Evolutionary conservation across 495 filamentous ascomycete genomes (phyloP), one percentile per base, ranked within the genome.

Genomic region (Thermothielavioides terrestris): DNA sequence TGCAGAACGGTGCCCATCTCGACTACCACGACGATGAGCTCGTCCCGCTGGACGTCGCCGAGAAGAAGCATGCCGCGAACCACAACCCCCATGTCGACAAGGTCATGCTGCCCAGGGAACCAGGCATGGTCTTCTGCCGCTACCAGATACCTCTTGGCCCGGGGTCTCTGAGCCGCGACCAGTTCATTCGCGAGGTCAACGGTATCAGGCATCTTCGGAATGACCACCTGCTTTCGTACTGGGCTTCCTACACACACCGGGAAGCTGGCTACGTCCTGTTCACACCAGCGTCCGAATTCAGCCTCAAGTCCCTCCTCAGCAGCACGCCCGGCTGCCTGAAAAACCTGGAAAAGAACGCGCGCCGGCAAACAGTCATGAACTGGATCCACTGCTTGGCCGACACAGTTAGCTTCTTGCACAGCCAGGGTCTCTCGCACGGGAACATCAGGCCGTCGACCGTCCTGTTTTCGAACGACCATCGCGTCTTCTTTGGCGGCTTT

Each of bases 321-420:
- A 83, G 83, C 34, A 72, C 74, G 17, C 85, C 85, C 2, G 66
- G 72, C 36, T 67, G 68, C 5, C 80, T 89, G 68, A 89, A 90
- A 60, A 75, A 75, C 3, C 68, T 94, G 2, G 61, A 80, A 2
- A 94, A 94, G 61, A 71, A 79, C 47, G 75, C 79, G n/a, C 80
- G 86, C 23, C 78, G 84, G 25, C 67, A 74, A 26, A 72, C 83
- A 3, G 64, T 95, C 14, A 72, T 94, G 57, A 82, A 85, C 55
- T 95, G 91, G 90, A 80, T 91, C 34, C 88, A 89, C 64, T 95
- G 91, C 60, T 75, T 97, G 2, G 75, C 79, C 0, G 84, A 89
- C 53, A 86, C 84, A 9, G 60, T 95, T 20, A 80, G 83, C 37
- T 88, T 80, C 63, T 73, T 95, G 2, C 89, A 95, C 66, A 75